Conservation (phyloP, 345 rosid genomes). For the Draba incana region DNA sequence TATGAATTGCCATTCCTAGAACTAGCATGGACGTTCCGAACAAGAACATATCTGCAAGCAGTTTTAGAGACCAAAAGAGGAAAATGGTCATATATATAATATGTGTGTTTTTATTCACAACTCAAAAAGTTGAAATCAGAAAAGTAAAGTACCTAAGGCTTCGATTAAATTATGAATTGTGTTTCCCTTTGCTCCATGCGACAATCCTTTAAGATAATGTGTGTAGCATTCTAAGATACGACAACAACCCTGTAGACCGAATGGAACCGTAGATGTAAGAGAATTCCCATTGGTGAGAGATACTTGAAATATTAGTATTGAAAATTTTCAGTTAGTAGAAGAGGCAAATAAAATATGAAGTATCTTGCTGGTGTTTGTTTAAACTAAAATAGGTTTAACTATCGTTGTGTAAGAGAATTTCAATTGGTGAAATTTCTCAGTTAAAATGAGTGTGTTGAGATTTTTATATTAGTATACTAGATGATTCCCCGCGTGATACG, state of each 20-base stretch:
- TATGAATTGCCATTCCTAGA: constrained; percentile 62
- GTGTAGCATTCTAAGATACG: constrained; percentile 50
- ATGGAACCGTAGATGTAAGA: background rate
- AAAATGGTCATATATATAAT: background rate
- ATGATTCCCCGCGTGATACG: too few species aligned
- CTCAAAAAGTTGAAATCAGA: background rate
- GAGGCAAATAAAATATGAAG: too few species aligned
- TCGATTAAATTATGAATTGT: constrained; percentile 55
- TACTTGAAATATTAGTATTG: too few species aligned
- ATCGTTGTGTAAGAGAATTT: background rate
- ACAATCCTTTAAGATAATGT: constrained; percentile 48
- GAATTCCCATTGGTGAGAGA: too few species aligned
- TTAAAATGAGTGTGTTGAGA: too few species aligned
- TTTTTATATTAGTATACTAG: too few species aligned
- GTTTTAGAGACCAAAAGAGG: background rate
- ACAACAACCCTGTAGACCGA: constrained; percentile 59
- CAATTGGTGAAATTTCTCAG: too few species aligned
- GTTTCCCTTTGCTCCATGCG: constrained; percentile 48
- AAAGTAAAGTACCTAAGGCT: constrained; percentile 56
- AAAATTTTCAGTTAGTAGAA: too few species aligned
- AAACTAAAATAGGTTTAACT: background rate
- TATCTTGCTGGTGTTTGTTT: background rate
- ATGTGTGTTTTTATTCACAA: background rate
- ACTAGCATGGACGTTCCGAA: constrained; percentile 68
- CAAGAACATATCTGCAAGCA: constrained; percentile 63